Percentiles rank a stretch among this genome's conserved stretches.
These are phyloP conservation scores for Parastagonospora avenae DNA, from an alignment of 2,329 filamentous ascomycete genomes.

Conservation along the genomic window DNA sequence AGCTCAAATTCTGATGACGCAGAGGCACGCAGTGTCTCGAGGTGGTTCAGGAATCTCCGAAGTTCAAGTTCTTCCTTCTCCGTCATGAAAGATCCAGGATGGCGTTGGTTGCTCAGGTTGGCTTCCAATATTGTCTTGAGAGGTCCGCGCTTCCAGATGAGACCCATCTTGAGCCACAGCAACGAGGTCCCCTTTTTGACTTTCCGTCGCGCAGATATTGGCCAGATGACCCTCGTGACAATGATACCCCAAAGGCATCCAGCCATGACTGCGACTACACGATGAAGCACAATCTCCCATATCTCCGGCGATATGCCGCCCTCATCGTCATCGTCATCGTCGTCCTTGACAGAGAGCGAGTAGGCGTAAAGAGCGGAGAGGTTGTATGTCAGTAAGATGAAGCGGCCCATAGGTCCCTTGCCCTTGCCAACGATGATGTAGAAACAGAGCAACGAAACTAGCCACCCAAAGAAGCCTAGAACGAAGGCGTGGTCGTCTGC, in stretches of 20 bases:
- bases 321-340: conserved; percentile 81
- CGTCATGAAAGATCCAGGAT: conserved; percentile 72
- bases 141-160: conserved; percentile 95
- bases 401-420: conserved; percentile 88
- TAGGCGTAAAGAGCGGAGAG: conserved; percentile 94
- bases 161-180: conserved; percentile 91
- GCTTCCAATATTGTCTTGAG: conserved; percentile 68
- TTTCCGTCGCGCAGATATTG: conserved; percentile 85
- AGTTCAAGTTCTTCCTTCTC: conserved; percentile 87
- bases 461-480: conserved; percentile 80
- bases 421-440: conserved; percentile 85
- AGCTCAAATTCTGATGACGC: conserved; percentile 89
- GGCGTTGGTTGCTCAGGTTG: conserved; percentile 28
- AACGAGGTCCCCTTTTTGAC: conserved; percentile 87
- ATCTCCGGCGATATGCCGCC: conserved; percentile 84
- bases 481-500: conserved; percentile 74
- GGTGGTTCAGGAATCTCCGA: conserved; percentile 74
- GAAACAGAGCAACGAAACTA: conserved; percentile 82
- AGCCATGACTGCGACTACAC: conserved; percentile 81
- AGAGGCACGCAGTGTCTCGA: conserved; percentile 74
- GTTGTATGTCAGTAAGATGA: conserved; percentile 95
- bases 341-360: conserved; percentile 78
- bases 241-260: conserved; percentile 93
- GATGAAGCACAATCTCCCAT: conserved; percentile 83
- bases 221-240: conserved; percentile 88